A percentile compares a stretch with the other conserved stretches of the same genome.
Conservation (phyloP, 306 rosid genomes). For the Elaeagnus macrophylla region DNA sequence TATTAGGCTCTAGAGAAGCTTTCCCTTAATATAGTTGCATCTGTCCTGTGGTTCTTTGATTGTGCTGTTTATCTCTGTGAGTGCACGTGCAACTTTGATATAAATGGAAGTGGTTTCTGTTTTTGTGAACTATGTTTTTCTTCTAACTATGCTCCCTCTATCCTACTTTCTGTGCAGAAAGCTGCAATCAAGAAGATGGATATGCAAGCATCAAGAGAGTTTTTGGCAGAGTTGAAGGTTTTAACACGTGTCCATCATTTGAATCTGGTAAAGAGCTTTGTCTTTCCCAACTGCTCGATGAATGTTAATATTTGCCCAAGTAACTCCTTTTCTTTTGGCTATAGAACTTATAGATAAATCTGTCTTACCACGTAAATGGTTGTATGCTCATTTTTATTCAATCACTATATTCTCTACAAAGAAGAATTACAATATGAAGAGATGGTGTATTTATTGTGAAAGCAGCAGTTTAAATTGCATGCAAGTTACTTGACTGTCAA, state of each 20-base stretch:
- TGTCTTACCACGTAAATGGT: no score
- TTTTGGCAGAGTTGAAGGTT: conserved; percentile 75
- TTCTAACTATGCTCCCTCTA: conserved; percentile 15
- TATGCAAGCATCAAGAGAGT: conserved; percentile 78
- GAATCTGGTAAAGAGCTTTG: conserved; percentile 54
- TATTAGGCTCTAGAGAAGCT: background rate
- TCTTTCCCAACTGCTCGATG: conserved; percentile 8
- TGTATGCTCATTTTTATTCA: no score
- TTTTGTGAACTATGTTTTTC: conserved; percentile 8
- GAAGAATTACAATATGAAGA: no score
- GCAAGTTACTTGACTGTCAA: no score
- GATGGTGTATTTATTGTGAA: no score
- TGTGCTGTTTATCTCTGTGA: background rate
- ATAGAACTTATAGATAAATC: no score
- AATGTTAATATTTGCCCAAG: background rate
- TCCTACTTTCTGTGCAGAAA: conserved; percentile 38
- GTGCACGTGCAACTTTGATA: no score
- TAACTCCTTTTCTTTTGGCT: no score
- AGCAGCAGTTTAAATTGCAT: no score
- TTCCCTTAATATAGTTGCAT: background rate
- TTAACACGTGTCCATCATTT: conserved; percentile 88
- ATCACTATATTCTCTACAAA: no score
- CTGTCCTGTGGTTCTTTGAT: background rate
- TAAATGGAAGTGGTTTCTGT: background rate
- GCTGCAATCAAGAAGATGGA: conserved; percentile 92